Evolutionary conservation across 2,329 filamentous ascomycete genomes (phyloP).

Genomic region (Aureobasidium sp.): DNA sequence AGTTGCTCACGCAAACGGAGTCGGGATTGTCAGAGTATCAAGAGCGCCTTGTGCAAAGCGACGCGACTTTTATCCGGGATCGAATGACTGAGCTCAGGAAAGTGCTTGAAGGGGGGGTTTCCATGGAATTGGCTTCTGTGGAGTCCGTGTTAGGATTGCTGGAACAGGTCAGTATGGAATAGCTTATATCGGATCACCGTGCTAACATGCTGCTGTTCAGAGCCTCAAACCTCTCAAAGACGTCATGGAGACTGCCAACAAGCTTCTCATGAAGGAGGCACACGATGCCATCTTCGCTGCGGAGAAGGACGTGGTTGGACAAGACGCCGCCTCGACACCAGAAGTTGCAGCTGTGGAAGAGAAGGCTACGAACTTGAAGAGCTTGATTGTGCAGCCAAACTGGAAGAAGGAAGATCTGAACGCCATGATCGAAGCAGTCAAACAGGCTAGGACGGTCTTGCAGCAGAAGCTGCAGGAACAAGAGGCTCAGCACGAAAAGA

Average conservation of each 20-base stretch:
- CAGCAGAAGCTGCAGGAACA: slow-evolving; percentile 19
- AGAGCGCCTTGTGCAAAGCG: slow-evolving; percentile 21
- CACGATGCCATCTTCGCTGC: slow-evolving; percentile 30
- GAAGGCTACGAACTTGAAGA: slow-evolving; percentile 22
- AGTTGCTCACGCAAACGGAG: slow-evolving; percentile 21
- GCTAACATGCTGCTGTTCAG: slow-evolving; percentile 6
- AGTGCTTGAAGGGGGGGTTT: slow-evolving; percentile 18
- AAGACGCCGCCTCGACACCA: slow-evolving; percentile 12
- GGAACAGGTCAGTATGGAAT: slow-evolving; percentile 16
- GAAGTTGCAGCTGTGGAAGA: slow-evolving; percentile 22
- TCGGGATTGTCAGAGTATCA: slow-evolving; percentile 22
- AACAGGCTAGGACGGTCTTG: slow-evolving; percentile 20
- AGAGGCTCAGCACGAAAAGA: slow-evolving; percentile 14
- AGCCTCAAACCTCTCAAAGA: slow-evolving; percentile 21
- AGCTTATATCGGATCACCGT: neutral
- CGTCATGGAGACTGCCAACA: slow-evolving; percentile 21
- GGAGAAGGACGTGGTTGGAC: slow-evolving; percentile 26
- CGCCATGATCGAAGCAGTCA: slow-evolving; percentile 24
- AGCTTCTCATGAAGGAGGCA: slow-evolving; percentile 25
- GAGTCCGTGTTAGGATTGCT: slow-evolving; percentile 18
- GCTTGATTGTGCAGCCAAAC: slow-evolving; percentile 25
- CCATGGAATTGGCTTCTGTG: slow-evolving; percentile 19
- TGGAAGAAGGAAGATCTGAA: slow-evolving; percentile 26
- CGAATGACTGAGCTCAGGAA: slow-evolving; percentile 22
- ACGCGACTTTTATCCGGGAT: slow-evolving; percentile 23